phyloP scores from a whole-genome alignment of 352 stramenopile species.

The Elongisporangium senticosum region DNA sequence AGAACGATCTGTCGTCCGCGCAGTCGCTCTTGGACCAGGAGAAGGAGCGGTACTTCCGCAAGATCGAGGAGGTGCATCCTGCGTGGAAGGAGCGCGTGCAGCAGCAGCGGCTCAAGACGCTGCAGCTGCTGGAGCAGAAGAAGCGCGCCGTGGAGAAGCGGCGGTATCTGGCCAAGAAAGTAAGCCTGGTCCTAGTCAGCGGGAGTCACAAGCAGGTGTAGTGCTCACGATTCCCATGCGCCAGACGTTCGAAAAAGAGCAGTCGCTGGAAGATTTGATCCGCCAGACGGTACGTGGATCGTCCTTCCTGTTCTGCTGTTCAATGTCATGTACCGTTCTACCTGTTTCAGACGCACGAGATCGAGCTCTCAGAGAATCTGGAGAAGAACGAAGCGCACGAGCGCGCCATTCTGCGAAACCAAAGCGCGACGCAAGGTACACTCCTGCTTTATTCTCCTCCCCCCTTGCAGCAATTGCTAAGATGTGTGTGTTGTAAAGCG shows the following conservation, averaged over 20 bases:
- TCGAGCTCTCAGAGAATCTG: slow-evolving; percentile 64
- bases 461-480: too few species aligned
- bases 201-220: slow-evolving; percentile 1
- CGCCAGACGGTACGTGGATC: slow-evolving; percentile 41
- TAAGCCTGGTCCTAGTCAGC: slow-evolving; percentile 6
- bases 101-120: slow-evolving; percentile 35
- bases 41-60: slow-evolving; percentile 50
- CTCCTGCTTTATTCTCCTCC: not conserved
- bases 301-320: not conserved
- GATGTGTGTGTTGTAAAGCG: slow-evolving; percentile 19
- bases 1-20: slow-evolving; percentile 35
- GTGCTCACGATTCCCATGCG: not conserved
- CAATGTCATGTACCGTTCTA: not conserved
- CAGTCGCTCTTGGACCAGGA: slow-evolving; percentile 45
- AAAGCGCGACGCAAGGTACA: slow-evolving; percentile 45
- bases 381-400: slow-evolving; percentile 75
- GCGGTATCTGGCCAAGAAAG: slow-evolving; percentile 69
- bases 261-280: slow-evolving; percentile 63
- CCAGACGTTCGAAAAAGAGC: slow-evolving; percentile 80
- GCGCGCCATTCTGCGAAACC: slow-evolving; percentile 47
- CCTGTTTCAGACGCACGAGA: slow-evolving; percentile 50
- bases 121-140: slow-evolving; percentile 65
- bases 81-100: slow-evolving; percentile 73
- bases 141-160: slow-evolving; percentile 64
- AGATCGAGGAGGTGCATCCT: slow-evolving; percentile 62